These are phyloP conservation scores for Paecilomyces sp. DNA, from an alignment of 2,329 filamentous ascomycete species.

Conservation along the genomic window DNA sequence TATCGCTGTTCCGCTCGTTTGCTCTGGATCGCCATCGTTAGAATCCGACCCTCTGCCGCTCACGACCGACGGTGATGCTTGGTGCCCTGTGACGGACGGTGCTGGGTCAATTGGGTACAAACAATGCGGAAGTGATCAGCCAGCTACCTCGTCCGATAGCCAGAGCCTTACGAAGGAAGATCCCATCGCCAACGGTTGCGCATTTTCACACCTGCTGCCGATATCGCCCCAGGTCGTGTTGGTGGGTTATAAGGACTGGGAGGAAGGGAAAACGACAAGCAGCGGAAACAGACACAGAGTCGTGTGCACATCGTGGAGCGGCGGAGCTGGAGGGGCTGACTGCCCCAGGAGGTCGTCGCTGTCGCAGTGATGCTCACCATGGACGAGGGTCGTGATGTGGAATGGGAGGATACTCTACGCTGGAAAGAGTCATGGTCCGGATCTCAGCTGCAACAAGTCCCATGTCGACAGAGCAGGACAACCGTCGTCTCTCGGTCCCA, in stretches of 20 bases:
- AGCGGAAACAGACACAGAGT: background rate
- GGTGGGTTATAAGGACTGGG: background rate
- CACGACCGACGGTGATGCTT: background rate
- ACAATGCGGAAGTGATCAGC: background rate
- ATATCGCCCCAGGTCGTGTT: background rate
- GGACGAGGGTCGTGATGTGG: constrained; percentile 19
- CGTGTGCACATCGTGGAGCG: constrained; percentile 26
- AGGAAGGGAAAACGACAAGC: background rate
- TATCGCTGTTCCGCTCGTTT: background rate
- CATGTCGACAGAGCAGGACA: background rate
- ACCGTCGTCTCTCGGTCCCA: background rate
- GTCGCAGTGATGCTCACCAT: constrained; percentile 22
- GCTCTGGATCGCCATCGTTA: background rate
- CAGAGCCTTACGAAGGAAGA: background rate
- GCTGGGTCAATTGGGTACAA: background rate
- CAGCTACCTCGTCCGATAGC: background rate
- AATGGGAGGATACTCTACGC: constrained; percentile 9
- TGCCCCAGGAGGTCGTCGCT: constrained; percentile 34
- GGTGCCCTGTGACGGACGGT: background rate
- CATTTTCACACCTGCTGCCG: background rate
- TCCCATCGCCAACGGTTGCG: background rate
- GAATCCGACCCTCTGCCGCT: background rate
- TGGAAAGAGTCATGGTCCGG: background rate
- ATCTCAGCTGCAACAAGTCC: background rate
- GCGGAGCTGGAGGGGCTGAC: constrained; percentile 30